Conservation (phyloP, 139 green algal species). For the Tetradesmus obliquus region DNA sequence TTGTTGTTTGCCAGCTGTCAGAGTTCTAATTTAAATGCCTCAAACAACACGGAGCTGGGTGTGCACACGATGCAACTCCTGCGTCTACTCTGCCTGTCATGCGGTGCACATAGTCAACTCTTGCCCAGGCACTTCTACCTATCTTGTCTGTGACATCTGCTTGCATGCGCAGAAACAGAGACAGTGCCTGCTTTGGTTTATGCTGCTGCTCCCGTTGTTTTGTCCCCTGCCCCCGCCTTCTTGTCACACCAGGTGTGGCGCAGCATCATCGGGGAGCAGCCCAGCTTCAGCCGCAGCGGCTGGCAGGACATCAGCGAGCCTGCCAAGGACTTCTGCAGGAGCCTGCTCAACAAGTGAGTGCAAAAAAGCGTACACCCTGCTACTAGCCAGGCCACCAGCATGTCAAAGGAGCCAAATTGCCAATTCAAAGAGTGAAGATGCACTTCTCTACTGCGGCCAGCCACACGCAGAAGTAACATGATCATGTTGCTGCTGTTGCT, state of each 20-base stretch:
- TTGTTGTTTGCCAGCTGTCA: too few relatives aligned
- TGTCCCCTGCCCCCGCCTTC: not conserved
- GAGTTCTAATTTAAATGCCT: too few relatives aligned
- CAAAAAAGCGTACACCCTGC: not conserved
- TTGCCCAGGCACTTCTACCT: too few relatives aligned
- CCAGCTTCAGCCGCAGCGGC: constrained; percentile 59
- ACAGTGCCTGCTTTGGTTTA: too few relatives aligned
- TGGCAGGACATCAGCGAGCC: constrained; percentile 81
- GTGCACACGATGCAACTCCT: too few relatives aligned
- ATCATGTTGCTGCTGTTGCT: not conserved
- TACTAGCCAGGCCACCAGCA: not conserved
- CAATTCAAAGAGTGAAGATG: not conserved
- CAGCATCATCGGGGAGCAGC: constrained; percentile 82
- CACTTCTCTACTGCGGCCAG: too few relatives aligned
- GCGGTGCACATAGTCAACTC: too few relatives aligned
- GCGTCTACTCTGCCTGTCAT: too few relatives aligned
- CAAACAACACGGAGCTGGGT: too few relatives aligned
- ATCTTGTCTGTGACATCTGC: too few relatives aligned
- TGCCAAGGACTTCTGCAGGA: constrained; percentile 87
- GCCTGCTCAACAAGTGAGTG: constrained; percentile 83
- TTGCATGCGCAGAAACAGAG: too few relatives aligned
- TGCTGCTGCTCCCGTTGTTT: not conserved
- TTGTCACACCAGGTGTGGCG: constrained; percentile 49
- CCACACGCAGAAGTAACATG: not conserved
- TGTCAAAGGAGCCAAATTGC: not conserved